Base-by-base conservation (phyloP, 2,329 filamentous ascomycete genomes). In the Trichoderma guizhouense region DNA sequence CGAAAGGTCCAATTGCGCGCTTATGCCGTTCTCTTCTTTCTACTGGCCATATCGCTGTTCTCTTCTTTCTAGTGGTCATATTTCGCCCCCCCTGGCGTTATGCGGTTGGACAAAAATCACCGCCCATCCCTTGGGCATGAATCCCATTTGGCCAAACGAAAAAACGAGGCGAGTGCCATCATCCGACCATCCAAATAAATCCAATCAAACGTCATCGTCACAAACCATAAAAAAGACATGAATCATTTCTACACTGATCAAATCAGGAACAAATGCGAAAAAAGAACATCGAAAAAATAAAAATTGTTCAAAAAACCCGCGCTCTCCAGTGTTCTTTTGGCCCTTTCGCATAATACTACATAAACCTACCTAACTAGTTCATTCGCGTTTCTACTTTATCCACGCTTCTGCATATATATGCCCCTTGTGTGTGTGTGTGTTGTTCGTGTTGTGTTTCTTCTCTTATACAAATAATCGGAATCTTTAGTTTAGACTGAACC, bases 321-420 rank as follows among this genome's bases (percentile, higher is more conserved):
- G 64, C 64, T 57, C 64, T 53, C 47, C 64, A 15, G 30, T 55
- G 11, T 58, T 58, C 51, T 67, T 58, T 67, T 39, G n/a, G 47
- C 47, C 69, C 26, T 71, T 71, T 71, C 62, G 55, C 62, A 71
- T 71, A 71, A 68, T 72, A 68, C 70, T 72, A 62, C 63, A 62
- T 71, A 72, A 57, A 65, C 69, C 36, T 51, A 67, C 11, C 47
- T 53, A 53, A n/a, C n/a, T 47, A 47, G 43, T 47, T 12, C 32
- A 30, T 30, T 51, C 24, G 43, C 51, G 18, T 58, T 53, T 65
- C 69, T 70, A 57, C 68, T 63, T 62, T 63, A 62, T 62, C 58
- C 60, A 30, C 30, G 43, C 67, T 55, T 63, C 30, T 67, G 30
- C 24, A 53, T 67, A 39, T 57, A 70, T 62, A 53, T 63, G 58